Evolutionary conservation across 768 basidiomycete species (phyloP), one percentile per base, ranked within the genome.

Genomic region (Rossbeevera mucosa): DNA sequence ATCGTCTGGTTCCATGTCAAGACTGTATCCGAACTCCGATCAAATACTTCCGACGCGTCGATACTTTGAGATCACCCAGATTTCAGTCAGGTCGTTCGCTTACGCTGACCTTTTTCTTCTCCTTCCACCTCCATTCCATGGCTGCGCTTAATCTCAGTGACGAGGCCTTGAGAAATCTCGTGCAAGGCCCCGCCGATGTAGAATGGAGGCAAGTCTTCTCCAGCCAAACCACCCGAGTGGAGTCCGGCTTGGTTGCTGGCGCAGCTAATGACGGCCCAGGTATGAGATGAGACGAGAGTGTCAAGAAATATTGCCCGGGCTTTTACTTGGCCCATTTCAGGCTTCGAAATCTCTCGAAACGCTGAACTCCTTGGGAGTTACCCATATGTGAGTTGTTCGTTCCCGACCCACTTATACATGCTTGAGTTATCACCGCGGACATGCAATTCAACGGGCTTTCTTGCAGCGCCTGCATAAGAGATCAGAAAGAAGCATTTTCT

Each of bases 261-360:
- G 44, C 14, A 9, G 48, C 62, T 59, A 29, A 58, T 55, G 49
- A 33, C 24, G 20, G 25, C 20, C 49, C 42, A 91, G 88, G 62
- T 96, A 96, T 63, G 93, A 95, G 71, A 94, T 96, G 94, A 79
- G 93, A 26, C 76, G 93, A n/a, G 88, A 94, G 62, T 92, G 91
- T 60, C 93, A 96, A 72, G 88, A 94, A 68, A 94, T 95, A 57
- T 74, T 91, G 0, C 86, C 90, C 22, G 82, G 83, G 16, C 81
- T 96, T 31, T 75, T 83, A 24, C 81, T 96, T 6, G 93, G 93
- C 0, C 92, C 93, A 3, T 91, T 94, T 56, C 86, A 89, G 57
- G 89, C 88, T 8, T 91, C 90, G 1, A 94, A 94, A 66, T 86
- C 87, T 1, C 72, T 91, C 24, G 79, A 86, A 13, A 81, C 80